phyloP scores from a whole-genome alignment of 1,284 basidiomycete species.

The Cutaneotrichosporon cavernicola region DNA sequence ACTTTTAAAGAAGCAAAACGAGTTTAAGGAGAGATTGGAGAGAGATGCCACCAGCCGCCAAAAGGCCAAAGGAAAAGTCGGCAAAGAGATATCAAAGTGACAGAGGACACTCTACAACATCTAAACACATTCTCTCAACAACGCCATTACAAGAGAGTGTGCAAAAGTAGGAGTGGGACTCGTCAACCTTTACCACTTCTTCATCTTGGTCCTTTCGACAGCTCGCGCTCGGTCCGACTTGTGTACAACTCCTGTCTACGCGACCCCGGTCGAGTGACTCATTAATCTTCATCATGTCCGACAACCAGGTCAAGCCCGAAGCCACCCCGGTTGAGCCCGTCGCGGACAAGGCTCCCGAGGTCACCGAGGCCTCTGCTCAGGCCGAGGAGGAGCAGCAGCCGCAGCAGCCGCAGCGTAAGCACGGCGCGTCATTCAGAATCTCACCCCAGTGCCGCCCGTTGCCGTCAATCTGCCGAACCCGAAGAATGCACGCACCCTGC shows the following conservation, averaged over 20 bases:
- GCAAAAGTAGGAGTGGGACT: slow-evolving; percentile 3
- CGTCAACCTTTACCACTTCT: not conserved
- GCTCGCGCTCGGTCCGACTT: not conserved
- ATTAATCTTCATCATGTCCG: slow-evolving; percentile 19
- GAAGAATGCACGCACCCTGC: slow-evolving; percentile 45
- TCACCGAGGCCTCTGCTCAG: slow-evolving; percentile 14
- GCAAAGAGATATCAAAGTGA: not conserved
- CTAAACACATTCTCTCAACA: not conserved
- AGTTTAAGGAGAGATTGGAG: not conserved
- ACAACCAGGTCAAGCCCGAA: slow-evolving; percentile 23
- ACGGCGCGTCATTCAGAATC: not conserved
- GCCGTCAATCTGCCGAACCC: slow-evolving; percentile 48
- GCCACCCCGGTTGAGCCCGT: slow-evolving; percentile 19
- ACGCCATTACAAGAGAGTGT: not conserved
- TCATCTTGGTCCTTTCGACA: not conserved
- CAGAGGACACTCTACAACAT: not conserved
- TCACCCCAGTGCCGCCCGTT: slow-evolving; percentile 36
- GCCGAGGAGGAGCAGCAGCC: slow-evolving; percentile 16
- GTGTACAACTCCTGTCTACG: not conserved
- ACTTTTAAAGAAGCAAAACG: not conserved
- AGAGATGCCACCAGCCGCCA: no score
- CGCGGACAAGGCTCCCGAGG: slow-evolving; percentile 20
- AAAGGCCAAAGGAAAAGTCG: slow-evolving; percentile 2
- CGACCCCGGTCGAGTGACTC: slow-evolving; percentile 2
- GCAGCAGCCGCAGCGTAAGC: slow-evolving; percentile 6